phyloP scores from a whole-genome alignment of 345 rosid genomes.

The Brassica rapa region DNA sequence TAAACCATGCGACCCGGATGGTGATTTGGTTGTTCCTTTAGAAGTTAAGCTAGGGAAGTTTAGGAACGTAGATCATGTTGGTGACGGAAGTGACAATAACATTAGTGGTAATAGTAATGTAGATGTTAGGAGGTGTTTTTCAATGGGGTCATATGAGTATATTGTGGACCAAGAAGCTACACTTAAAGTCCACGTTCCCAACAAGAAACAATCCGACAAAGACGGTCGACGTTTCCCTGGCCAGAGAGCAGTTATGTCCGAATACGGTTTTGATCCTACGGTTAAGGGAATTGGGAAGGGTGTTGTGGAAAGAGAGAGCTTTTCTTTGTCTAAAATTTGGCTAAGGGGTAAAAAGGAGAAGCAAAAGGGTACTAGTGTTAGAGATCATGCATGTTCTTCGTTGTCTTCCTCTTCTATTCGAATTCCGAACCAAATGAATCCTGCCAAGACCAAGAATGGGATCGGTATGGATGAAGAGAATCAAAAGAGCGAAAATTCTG shows the following conservation, averaged over 20 bases:
- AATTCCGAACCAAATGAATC: not conserved
- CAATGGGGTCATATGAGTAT: slow-evolving; percentile 60
- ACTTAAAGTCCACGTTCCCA: slow-evolving; percentile 54
- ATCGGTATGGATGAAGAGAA: slow-evolving; percentile 26
- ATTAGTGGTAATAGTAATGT: slow-evolving; percentile 48
- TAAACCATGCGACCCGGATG: slow-evolving; percentile 40
- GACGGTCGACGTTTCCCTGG: slow-evolving; percentile 14
- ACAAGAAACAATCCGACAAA: slow-evolving; percentile 19
- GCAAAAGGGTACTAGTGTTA: slow-evolving; percentile 13
- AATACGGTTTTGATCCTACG: slow-evolving; percentile 14
- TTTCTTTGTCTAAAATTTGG: slow-evolving; percentile 88
- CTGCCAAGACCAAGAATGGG: slow-evolving; percentile 40
- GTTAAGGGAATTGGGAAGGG: slow-evolving; percentile 44
- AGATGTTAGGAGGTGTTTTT: slow-evolving; percentile 55
- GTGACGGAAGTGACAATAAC: slow-evolving; percentile 42
- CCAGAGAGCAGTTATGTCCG: slow-evolving; percentile 8
- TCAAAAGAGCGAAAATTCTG: slow-evolving; percentile 26
- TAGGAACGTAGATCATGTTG: slow-evolving; percentile 49
- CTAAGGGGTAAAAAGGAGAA: slow-evolving; percentile 69
- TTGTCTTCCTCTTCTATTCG: slow-evolving; percentile 46
- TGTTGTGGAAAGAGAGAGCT: slow-evolving; percentile 75
- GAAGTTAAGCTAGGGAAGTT: slow-evolving; percentile 74
- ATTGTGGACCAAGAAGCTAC: slow-evolving; percentile 55
- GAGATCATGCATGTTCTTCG: slow-evolving; percentile 25
- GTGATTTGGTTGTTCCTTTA: slow-evolving; percentile 58